Conservation (phyloP, 352 stramenopile species). For the Globisporangium solare region DNA sequence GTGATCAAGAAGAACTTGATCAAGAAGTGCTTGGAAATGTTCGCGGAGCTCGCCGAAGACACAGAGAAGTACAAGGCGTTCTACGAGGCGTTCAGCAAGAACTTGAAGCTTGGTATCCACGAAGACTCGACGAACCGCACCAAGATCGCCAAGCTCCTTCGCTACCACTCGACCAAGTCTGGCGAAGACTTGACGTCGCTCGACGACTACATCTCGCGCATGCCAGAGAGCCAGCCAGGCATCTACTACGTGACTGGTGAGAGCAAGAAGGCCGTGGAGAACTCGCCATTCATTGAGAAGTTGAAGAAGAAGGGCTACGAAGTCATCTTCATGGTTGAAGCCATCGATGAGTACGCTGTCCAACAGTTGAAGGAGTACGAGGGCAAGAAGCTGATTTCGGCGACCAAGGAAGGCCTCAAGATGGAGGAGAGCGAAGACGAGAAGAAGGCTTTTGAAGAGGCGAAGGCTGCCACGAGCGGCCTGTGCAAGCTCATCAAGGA, state of each 20-base stretch:
- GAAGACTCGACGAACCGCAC: slow-evolving; percentile 98
- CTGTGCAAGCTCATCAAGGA: slow-evolving; percentile 99
- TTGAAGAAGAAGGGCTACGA: slow-evolving; percentile 99
- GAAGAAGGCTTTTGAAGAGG: slow-evolving; percentile 99
- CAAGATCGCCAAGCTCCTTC: slow-evolving; percentile 99
- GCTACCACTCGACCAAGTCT: slow-evolving; percentile 98
- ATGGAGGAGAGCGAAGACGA: slow-evolving; percentile 96
- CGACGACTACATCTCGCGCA: slow-evolving; percentile 97
- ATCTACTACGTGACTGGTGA: slow-evolving; percentile 99
- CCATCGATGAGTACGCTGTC: slow-evolving; percentile 99
- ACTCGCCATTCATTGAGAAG: slow-evolving; percentile 99
- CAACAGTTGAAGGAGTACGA: slow-evolving; percentile 99
- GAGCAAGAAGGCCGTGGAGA: slow-evolving; percentile 98
- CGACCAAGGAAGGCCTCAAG: slow-evolving; percentile 97
- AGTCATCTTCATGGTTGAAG: slow-evolving; percentile 99
- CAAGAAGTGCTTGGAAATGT: slow-evolving; percentile 99
- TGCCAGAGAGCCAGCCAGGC: slow-evolving; percentile 96
- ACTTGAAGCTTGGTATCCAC: slow-evolving; percentile 99
- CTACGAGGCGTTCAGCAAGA: slow-evolving; percentile 99
- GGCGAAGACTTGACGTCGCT: slow-evolving; percentile 96
- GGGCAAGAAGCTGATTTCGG: slow-evolving; percentile 99
- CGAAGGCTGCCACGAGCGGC: slow-evolving; percentile 95
- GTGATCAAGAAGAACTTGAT: slow-evolving; percentile 99
- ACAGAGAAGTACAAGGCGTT: slow-evolving; percentile 99
- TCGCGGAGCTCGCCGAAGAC: slow-evolving; percentile 98